These are phyloP conservation scores for Fusarium sp. DNA, from an alignment of 2,329 filamentous ascomycete genomes.

Conservation along the genomic window DNA sequence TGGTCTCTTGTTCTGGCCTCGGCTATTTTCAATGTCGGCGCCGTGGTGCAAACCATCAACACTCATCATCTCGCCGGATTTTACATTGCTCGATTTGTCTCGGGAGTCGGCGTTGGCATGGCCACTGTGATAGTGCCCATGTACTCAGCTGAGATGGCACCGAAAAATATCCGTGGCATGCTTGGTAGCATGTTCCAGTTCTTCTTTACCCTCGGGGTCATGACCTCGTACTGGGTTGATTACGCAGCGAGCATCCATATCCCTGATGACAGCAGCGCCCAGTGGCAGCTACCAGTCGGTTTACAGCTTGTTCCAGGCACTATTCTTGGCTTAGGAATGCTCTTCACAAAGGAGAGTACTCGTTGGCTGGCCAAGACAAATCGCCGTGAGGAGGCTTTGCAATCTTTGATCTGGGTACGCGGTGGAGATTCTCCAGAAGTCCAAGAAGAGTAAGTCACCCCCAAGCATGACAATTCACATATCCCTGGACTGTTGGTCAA, in stretches of 20 bases:
- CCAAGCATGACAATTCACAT: not conserved
- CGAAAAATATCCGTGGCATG: not conserved
- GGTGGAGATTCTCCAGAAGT: not conserved
- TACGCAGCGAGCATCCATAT: not conserved
- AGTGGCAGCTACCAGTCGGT: not conserved
- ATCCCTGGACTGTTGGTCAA: not conserved
- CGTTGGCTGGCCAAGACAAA: not conserved
- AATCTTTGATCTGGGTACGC: not conserved
- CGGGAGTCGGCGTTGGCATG: not conserved
- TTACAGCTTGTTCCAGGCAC: not conserved
- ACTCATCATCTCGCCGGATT: not conserved
- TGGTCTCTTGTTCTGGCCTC: not conserved
- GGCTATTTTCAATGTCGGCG: not conserved
- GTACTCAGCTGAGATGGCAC: not conserved
- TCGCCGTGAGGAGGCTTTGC: not conserved
- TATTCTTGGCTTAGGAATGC: not conserved
- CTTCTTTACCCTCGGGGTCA: not conserved
- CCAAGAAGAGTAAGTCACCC: not conserved
- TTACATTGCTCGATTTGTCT: not conserved
- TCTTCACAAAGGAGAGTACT: not conserved
- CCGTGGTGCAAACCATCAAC: not conserved
- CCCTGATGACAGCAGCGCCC: not conserved
- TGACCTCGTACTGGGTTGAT: not conserved
- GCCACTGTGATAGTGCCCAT: not conserved
- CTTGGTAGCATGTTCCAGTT: not conserved